phyloP scores from a whole-genome alignment of 805 yeast species.

The Ascoidea rubescens region DNA sequence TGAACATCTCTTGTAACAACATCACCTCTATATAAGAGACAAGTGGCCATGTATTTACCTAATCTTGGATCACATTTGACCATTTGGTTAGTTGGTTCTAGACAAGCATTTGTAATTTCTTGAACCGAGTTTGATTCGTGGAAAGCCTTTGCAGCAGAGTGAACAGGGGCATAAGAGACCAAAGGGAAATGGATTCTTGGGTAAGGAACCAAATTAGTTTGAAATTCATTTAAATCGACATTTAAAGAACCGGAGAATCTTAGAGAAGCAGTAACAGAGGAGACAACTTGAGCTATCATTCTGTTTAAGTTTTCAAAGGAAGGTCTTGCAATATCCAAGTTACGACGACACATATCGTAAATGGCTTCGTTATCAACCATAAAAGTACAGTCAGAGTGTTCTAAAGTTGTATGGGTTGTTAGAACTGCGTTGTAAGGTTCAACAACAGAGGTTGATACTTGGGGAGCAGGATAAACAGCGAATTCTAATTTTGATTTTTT shows the following conservation, averaged over 20 bases:
- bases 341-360: conserved; percentile 95
- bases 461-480: conserved; percentile 98
- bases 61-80: conserved; percentile 95
- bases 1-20: conserved; percentile 96
- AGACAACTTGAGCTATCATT: conserved; percentile 92
- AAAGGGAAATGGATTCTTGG: conserved; percentile 99
- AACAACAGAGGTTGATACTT: conserved; percentile 89
- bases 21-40: conserved; percentile 95
- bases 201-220: conserved; percentile 95
- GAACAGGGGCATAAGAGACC: conserved; percentile 93
- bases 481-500: conserved; percentile 95
- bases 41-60: conserved; percentile 98
- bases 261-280: conserved; percentile 93
- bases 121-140: conserved; percentile 92
- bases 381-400: conserved; percentile 97
- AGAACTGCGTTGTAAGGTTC: conserved; percentile 97
- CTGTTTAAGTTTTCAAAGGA: conserved; percentile 74
- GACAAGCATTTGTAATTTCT: conserved; percentile 94
- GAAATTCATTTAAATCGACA: conserved; percentile 96
- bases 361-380: conserved; percentile 99
- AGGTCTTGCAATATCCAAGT: conserved; percentile 88
- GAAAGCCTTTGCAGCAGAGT: conserved; percentile 77
- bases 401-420: conserved; percentile 94
- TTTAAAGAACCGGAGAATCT: conserved; percentile 95
- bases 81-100: conserved; percentile 97